phyloP scores from a whole-genome alignment of 176 grass and related monocot species.

The Dendrocalamus sinicus region DNA sequence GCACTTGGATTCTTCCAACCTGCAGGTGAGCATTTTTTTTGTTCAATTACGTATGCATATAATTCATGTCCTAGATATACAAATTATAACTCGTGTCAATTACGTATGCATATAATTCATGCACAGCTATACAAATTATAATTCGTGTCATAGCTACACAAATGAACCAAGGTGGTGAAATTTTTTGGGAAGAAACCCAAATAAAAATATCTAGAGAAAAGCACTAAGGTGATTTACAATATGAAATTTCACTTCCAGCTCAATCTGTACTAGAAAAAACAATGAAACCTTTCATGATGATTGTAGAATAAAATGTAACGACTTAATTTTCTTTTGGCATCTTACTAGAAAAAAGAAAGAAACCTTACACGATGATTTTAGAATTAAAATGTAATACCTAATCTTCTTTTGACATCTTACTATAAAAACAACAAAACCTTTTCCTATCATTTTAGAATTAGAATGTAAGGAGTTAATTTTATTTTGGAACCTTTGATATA shows the following conservation, averaged over 20 bases:
- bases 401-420: neutral
- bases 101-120: neutral
- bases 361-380: neutral
- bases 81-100: neutral
- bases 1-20: constrained; percentile 43
- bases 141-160: neutral
- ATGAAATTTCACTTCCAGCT: neutral
- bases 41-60: neutral
- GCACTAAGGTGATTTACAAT: neutral
- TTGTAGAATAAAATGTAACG: neutral
- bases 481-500: neutral
- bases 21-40: neutral
- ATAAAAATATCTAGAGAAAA: neutral
- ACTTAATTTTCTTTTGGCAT: neutral
- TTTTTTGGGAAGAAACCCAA: neutral
- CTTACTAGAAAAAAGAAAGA: neutral
- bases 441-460: neutral
- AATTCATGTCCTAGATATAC: neutral
- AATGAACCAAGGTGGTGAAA: neutral
- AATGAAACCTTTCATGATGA: neutral
- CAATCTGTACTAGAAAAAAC: neutral
- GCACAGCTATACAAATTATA: neutral
- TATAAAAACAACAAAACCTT: neutral
- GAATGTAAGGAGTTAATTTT: neutral
- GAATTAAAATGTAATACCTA: neutral